Conservation (phyloP, 108 stramenopile genomes). For the Pseudonitzschia pungens region DNA sequence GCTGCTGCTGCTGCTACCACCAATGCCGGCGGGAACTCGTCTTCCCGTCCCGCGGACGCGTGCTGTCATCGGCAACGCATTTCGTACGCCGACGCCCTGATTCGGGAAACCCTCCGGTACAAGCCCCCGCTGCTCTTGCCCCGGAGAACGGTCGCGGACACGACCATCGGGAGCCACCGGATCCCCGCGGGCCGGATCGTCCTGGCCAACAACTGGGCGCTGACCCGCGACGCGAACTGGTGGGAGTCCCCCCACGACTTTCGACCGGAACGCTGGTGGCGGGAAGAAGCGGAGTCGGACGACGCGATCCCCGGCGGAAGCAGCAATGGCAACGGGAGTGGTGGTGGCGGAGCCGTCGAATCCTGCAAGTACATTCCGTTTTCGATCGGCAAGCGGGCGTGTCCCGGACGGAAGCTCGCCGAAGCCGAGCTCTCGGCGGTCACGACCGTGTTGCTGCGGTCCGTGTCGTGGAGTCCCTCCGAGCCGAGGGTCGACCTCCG, state of each 20-base stretch:
- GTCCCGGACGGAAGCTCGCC: not conserved
- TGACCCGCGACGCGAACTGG: not conserved
- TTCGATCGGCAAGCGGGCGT: slow-evolving; percentile 9
- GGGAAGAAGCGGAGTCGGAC: slow-evolving; percentile 5
- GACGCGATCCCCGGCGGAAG: too few relatives aligned
- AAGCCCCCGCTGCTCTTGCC: slow-evolving; percentile 15
- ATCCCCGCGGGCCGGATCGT: slow-evolving; percentile 5
- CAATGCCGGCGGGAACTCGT: too few relatives aligned
- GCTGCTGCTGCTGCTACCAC: too few relatives aligned
- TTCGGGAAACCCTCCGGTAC: not conserved
- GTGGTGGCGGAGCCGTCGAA: not conserved
- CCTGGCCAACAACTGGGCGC: slow-evolving; percentile 14
- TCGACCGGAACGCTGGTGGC: slow-evolving; percentile 9
- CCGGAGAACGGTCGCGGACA: slow-evolving; percentile 2
- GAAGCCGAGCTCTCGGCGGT: slow-evolving; percentile 4
- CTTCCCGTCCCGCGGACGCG: too few relatives aligned
- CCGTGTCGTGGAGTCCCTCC: not conserved
- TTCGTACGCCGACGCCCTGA: slow-evolving; percentile 7
- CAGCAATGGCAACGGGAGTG: too few relatives aligned
- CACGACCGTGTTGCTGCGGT: not conserved
- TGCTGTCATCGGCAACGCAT: too few relatives aligned
- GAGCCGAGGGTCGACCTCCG: not conserved
- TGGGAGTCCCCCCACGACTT: not conserved
- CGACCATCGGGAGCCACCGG: not conserved
- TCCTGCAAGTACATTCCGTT: slow-evolving; percentile 11